Evolutionary conservation across 202 grass and related monocot genomes (phyloP).

Genomic region (Brachypodium distachyon): DNA sequence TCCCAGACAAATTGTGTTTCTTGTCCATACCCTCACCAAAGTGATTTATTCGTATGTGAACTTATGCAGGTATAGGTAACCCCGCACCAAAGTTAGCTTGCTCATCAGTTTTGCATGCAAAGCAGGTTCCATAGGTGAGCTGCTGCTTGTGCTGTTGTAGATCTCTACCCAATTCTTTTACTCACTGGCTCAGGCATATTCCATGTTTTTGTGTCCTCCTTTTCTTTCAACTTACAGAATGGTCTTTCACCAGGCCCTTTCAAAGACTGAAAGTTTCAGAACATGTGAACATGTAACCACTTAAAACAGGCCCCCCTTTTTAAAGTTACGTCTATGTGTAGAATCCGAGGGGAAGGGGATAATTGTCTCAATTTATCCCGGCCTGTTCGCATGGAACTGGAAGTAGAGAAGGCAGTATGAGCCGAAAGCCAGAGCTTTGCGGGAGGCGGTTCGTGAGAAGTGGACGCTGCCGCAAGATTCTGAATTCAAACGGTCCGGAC

Average conservation of each 20-base stretch:
- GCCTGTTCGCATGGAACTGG: too few species aligned
- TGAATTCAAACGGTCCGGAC: too few species aligned
- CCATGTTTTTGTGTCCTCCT: conserved; percentile 33
- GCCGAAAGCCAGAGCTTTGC: too few species aligned
- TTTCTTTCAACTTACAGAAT: neutral
- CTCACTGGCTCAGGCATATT: conserved; percentile 58
- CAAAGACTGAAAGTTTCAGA: neutral
- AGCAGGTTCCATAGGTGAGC: conserved; percentile 80
- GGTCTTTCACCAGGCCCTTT: neutral
- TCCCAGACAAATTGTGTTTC: neutral
- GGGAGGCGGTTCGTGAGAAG: too few species aligned
- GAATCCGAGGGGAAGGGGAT: too few species aligned
- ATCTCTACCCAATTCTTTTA: conserved; percentile 51
- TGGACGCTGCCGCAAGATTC: too few species aligned
- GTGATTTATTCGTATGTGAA: conserved; percentile 73
- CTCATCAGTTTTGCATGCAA: neutral
- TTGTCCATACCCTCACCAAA: neutral
- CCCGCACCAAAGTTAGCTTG: neutral
- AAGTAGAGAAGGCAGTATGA: too few species aligned
- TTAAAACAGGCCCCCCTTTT: too few species aligned
- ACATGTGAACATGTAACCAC: neutral
- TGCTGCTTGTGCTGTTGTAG: conserved; percentile 47
- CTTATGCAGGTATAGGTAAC: conserved; percentile 81
- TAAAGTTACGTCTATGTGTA: too few species aligned
- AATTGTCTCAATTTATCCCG: too few species aligned